Evolutionary conservation across 176 grass and related monocot species (phyloP), one percentile per base, ranked within the genome.

Genomic region (Oryza officinalis): DNA sequence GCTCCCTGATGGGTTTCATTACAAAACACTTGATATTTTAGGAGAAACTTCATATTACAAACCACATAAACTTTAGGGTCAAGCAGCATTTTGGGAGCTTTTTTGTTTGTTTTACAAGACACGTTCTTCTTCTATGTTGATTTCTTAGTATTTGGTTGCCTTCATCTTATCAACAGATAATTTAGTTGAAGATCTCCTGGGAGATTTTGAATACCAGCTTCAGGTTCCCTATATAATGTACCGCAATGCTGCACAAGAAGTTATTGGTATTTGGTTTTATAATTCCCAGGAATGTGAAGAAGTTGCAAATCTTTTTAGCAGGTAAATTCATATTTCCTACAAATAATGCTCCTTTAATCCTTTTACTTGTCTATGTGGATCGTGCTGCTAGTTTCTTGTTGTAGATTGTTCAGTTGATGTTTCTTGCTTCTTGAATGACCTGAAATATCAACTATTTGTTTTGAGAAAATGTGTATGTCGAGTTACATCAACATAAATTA

Each of bases 231-330:
- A 93, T 79, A 79, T 93, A 68, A 90, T 93, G 79, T 93, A 93
- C 63, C 59, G 78, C 20, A 93, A 93, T 87, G 72, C 81, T 74
- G 72, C 75, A 68, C 91, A 93, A 85, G 87, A 93, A 85, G 84
- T 93, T 79, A 89, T 90, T 45, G 91, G 87, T 64, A 90, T 93
- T 82, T 93, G 81, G 84, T 92, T 92, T 80, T 93, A 88, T 72
- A 87, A 93, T 13, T 65, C 91, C 31, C 67, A 83, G 57, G 85
- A 93, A 65, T 93, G 91, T 83, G 82, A 93, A 80, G 73, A 87
- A 82, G 85, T 87, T 75, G 81, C 88, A 85, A 93, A 71, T 41
- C 85, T 93, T 69, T 93, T 85, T 41, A 90, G 38, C 64, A 93
- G 85, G 85, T 90, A 90, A 31, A 50, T 35, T 44, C 4, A 3